Percentiles rank a stretch among this genome's conserved stretches.
phyloP scores from a whole-genome alignment of 768 basidiomycete genomes.

The Kwoniella shandongensis region DNA sequence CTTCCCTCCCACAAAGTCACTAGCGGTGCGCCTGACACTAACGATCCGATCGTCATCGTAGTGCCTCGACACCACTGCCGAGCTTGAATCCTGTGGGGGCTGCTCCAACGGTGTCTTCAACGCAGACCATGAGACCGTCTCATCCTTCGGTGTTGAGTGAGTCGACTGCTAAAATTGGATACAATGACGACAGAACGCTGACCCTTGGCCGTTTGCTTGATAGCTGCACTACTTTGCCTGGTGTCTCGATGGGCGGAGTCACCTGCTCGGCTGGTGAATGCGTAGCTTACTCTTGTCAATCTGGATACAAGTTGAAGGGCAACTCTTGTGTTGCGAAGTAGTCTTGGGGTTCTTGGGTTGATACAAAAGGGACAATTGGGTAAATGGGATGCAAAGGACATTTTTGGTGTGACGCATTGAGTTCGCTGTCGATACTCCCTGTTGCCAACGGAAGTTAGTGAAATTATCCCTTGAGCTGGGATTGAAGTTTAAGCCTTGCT shows the following conservation, averaged over 20 bases:
- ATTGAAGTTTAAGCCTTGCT: too few species aligned
- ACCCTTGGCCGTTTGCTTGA: too few species aligned
- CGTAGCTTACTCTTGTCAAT: background rate
- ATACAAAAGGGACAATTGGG: too few species aligned
- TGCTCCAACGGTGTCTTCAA: background rate
- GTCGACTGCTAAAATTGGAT: background rate
- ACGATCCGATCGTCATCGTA: background rate
- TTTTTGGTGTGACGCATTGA: too few species aligned
- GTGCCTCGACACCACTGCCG: conserved; percentile 7
- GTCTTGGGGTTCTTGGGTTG: too few species aligned
- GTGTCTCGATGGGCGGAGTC: background rate
- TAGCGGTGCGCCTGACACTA: background rate
- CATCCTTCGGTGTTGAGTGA: background rate
- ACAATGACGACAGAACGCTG: too few species aligned
- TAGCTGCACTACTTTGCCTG: conserved; percentile 1
- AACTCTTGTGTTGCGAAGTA: background rate
- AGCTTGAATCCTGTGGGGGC: conserved; percentile 7
- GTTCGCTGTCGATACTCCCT: too few species aligned
- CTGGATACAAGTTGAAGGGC: background rate
- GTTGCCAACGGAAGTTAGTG: too few species aligned
- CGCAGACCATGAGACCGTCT: background rate
- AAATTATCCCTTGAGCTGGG: too few species aligned
- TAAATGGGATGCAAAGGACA: too few species aligned
- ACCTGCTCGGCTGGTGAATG: background rate
- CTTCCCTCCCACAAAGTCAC: too few species aligned